These are phyloP conservation scores for Lindgomyces ingoldianus DNA, from an alignment of 495 filamentous ascomycete species.

Conservation along the genomic window DNA sequence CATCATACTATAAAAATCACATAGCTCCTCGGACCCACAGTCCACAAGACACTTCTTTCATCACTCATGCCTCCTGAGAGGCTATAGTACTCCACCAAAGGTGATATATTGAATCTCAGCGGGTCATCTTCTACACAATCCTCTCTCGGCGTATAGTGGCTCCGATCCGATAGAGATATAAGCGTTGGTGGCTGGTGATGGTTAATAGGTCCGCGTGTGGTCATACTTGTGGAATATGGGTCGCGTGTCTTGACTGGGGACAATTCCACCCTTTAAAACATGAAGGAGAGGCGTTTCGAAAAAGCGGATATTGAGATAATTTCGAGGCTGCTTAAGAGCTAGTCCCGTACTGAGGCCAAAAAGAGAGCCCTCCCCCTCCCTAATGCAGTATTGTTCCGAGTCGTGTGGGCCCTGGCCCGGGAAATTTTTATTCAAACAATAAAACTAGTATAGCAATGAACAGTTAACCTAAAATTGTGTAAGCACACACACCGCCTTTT, in stretches of 20 bases:
- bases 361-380: not conserved
- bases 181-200: not conserved
- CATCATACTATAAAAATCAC: too few relatives aligned
- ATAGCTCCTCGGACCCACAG: too few relatives aligned
- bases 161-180: conserved; percentile 10
- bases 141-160: not conserved
- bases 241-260: conserved; percentile 13
- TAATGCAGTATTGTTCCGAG: not conserved
- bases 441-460: not conserved
- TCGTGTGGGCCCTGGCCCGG: not conserved
- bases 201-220: not conserved
- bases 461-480: not conserved
- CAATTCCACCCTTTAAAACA: conserved; percentile 58
- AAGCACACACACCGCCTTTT: too few relatives aligned
- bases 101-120: conserved; percentile 58
- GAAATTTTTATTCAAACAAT: not conserved
- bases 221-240: conserved; percentile 6
- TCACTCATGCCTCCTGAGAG: too few relatives aligned
- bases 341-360: conserved; percentile 38
- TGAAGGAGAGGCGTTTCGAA: conserved; percentile 44
- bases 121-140: conserved; percentile 25
- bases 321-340: conserved; percentile 48
- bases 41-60: too few relatives aligned
- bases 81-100: conserved; percentile 58
- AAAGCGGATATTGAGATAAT: conserved; percentile 48